These are phyloP conservation scores for Suillus tomentosus DNA, from an alignment of 768 basidiomycete genomes.

Conservation along the genomic window DNA sequence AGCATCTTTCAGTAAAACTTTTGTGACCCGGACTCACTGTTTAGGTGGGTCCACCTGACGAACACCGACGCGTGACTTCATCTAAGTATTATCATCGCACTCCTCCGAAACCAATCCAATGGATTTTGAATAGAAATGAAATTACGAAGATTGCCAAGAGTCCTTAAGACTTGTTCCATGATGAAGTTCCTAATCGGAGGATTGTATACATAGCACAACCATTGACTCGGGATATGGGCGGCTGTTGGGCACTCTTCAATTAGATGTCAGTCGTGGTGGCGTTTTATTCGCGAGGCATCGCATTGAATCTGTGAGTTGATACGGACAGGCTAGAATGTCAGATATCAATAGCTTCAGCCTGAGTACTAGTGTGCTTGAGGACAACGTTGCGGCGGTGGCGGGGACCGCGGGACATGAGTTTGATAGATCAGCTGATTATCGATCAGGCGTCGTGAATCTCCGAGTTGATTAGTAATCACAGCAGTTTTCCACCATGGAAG, in stretches of 20 bases:
- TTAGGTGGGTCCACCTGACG: neutral
- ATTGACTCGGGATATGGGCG: neutral
- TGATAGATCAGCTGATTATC: neutral
- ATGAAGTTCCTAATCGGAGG: neutral
- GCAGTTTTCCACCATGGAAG: neutral
- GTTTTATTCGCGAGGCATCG: neutral
- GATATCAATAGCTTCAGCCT: neutral
- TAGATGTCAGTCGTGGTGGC: neutral
- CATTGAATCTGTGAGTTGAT: neutral
- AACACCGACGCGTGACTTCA: neutral
- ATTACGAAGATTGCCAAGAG: neutral
- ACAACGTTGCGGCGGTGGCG: neutral
- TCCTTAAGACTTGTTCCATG: neutral
- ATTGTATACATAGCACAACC: conserved; percentile 1
- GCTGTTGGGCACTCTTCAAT: neutral
- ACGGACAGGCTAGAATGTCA: neutral
- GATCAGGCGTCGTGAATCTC: neutral
- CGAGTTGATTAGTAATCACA: neutral
- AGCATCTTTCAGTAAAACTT: neutral
- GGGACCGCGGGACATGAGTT: neutral
- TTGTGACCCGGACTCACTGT: neutral
- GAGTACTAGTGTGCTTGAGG: neutral
- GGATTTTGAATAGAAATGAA: neutral
- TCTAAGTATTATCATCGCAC: neutral
- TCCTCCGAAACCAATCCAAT: neutral